Base-by-base conservation (phyloP, 345 rosid species). In the Passiflora organensis region DNA sequence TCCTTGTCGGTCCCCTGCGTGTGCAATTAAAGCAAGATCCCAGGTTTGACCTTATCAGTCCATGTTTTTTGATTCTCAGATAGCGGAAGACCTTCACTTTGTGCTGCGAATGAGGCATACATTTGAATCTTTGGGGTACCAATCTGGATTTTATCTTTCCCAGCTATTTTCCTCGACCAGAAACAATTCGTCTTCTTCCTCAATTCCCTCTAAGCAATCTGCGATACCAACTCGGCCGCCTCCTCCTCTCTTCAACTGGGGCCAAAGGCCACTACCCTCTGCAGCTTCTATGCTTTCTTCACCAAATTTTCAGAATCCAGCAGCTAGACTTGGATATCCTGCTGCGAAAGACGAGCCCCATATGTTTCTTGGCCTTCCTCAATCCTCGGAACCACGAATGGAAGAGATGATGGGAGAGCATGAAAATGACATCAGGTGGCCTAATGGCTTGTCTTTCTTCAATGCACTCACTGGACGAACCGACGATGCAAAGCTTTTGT, bases 11-110 rank as follows among this genome's bases (percentile, higher is more conserved):
- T n/a, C n/a, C n/a, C n/a, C n/a, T n/a, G n/a, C n/a, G n/a, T n/a
- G n/a, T n/a, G n/a, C n/a, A n/a, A n/a, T n/a, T n/a, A n/a, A n/a
- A n/a, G n/a, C n/a, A n/a, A n/a, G n/a, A 13, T 24, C 52, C 2
- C 4, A 22, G 37, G 34, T 48, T 59, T 49, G 43, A 55, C 36
- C 43, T 64, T 5, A 48, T 50, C 24, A 19, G 49, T 24, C 19
- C 51, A 25, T 1, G 5, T 25, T 59, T 15, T 68, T 9, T 44
- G 18, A n/a, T 60, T 14, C 13, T 42, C 78, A 93, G 96, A 80
- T 93, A 53, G 79, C 82, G n/a, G 99, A 93, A 78, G 99, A 93
- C 61, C 95, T 93, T 49, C 96, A 86, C 80, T 86, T 93, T 75
- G 97, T 93, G 80, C 68, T 93, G 49, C 75, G 96, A 68, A 89